Conservation (phyloP, 495 filamentous ascomycete genomes). For the Aspergillus egyptiacus region DNA sequence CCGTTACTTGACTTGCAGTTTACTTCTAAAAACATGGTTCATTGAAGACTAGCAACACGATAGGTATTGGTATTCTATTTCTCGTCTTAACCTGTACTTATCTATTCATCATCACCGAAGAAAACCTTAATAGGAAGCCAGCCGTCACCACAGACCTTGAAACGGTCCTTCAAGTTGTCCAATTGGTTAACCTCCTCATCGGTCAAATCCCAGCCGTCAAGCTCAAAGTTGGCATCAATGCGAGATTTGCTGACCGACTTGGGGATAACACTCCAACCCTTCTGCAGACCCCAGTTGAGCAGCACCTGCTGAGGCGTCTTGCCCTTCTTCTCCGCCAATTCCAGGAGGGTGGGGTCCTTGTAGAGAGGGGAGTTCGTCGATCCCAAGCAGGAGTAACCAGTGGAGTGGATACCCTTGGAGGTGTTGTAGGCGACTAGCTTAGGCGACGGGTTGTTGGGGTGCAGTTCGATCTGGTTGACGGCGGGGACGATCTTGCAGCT, state of each 20-base stretch:
- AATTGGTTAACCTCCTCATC: slow-evolving; percentile 58
- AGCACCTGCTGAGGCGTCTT: slow-evolving; percentile 64
- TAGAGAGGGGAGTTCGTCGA: slow-evolving; percentile 50
- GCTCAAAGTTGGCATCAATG: slow-evolving; percentile 58
- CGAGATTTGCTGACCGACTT: slow-evolving; percentile 59
- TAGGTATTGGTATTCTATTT: too few species aligned
- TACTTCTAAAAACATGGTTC: too few species aligned
- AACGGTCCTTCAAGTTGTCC: slow-evolving; percentile 58
- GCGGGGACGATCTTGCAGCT: slow-evolving; percentile 62
- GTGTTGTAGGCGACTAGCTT: slow-evolving; percentile 71
- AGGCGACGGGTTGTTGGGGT: slow-evolving; percentile 73
- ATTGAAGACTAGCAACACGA: too few species aligned
- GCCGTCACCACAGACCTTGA: slow-evolving; percentile 65
- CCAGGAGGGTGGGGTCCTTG: slow-evolving; percentile 52
- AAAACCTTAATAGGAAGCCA: slow-evolving; percentile 78
- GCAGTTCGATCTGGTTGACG: slow-evolving; percentile 90
- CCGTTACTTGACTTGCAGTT: too few species aligned
- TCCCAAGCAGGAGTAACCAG: slow-evolving; percentile 64
- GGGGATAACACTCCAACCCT: slow-evolving; percentile 68
- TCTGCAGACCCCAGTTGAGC: slow-evolving; percentile 62
- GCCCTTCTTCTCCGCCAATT: slow-evolving; percentile 59
- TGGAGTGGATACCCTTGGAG: slow-evolving; percentile 61
- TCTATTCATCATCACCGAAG: slow-evolving; percentile 78
- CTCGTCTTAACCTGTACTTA: too few species aligned
- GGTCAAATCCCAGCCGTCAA: slow-evolving; percentile 62